Evolutionary conservation across 768 basidiomycete genomes (phyloP), one percentile per base, ranked within the genome.

Genomic region (Rhodotorula paludigena): DNA sequence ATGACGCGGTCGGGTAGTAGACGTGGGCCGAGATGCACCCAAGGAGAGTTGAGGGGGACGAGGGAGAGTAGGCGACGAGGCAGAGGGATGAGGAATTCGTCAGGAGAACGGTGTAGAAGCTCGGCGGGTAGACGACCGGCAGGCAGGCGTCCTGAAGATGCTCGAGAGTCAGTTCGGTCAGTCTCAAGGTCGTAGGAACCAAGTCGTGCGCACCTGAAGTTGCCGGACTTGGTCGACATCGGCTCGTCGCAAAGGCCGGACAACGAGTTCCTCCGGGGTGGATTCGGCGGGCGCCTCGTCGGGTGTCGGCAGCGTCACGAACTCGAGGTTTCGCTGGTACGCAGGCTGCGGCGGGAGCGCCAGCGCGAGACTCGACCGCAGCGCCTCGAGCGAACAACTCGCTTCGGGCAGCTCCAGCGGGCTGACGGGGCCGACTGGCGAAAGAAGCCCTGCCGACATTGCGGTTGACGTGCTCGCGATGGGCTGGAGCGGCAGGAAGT

Each of bases 61-160:
- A n/a, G 20, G 55, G 48, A 15, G 59, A 36, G 41, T 39, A 44
- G 20, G 60, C 60, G 56, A 61, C n/a, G 41, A 67, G 48, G 49
- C 60, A 67, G 60, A 62, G 42, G 7, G 66, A 67, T 12, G 54
- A 23, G 2, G 66, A 49, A 25, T 51, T 53, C 7, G 60, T 53
- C 41, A 67, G 55, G 33, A 67, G 56, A 23, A 44, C n/a, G n/a
- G 66, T 58, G 49, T 62, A 67, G 56, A 67, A 67, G 11, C 49
- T n/a, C 4, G 41, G 21, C 2, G 66, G 60, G 36, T 53, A 67
- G 28, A 25, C 14, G n/a, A 62, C 21, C 20, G 66, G 66, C 0
- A 67, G 60, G 35, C 55, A 67, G 23, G 28, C 58, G 23, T 54
- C n/a, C 64, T 66, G 51, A 48, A 8, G 9, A 5, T 3, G 35